Base-by-base conservation (phyloP, 2,329 filamentous ascomycete genomes). In the Penicillium vulpinum region DNA sequence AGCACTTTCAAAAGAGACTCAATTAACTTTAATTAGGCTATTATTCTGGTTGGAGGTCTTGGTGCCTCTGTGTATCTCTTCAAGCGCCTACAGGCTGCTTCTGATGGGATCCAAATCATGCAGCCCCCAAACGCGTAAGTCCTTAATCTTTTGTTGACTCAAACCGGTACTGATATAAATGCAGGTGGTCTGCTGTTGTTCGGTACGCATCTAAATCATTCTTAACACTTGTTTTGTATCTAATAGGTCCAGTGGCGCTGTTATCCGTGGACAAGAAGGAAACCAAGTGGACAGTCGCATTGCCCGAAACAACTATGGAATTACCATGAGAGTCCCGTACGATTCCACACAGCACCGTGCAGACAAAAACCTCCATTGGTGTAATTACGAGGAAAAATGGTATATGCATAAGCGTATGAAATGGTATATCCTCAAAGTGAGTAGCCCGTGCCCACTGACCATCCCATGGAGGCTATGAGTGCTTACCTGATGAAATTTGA, bases 21-120 rank as follows among this genome's bases (percentile, higher is more conserved):
- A 2, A 21, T 28, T 43, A 22, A 50, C 15, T 31, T 2, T 2
- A 7, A 15, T 38, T 31, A 68, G 64, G 66, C 70, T 0, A 73
- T 78, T 5, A 54, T 76, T 10, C 66, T 78, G 0, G 75, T 77
- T 0, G 75, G 75, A 2, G 76, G 76, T 0, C 74, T 77, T 33
- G 75, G 75, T 1, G 58, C 66, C 4, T 77, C 69, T 3, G 67
- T 68, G 16, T 77, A 75, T 55, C 70, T 78, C 9, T 71, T 66
- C 46, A 57, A 61, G 8, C 63, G 65, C 2, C 51, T 77, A 7
- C 46, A 70, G 18, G 51, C 54, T 5, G 56, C 60, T 6, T 61
- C 70, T 10, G 58, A 64, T 0, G 54, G 54, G 1, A 65, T 73
- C 3, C 59, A 66, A 28, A 63, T 77, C 6, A 66, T 77, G 21